Conservation (phyloP, 805 yeast species). For the Candida hispaniensis region DNA sequence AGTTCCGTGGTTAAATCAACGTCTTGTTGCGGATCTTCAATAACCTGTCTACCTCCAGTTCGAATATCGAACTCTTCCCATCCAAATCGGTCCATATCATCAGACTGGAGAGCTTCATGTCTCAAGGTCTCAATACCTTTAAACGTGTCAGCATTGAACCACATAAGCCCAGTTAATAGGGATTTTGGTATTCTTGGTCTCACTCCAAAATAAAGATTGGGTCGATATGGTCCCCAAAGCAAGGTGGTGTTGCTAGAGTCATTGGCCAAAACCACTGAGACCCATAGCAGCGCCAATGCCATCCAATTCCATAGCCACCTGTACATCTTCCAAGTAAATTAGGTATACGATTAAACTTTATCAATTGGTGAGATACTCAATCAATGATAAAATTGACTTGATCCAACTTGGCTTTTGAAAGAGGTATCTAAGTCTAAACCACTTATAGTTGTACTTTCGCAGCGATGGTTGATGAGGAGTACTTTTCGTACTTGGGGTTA, state of each 20-base stretch:
- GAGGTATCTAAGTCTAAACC: too few relatives aligned
- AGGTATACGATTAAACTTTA: too few relatives aligned
- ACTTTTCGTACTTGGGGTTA: too few relatives aligned
- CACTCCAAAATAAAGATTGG: slow-evolving; percentile 76
- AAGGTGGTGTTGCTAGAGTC: slow-evolving; percentile 40
- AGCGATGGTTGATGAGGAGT: too few relatives aligned
- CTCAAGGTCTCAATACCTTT: slow-evolving; percentile 47
- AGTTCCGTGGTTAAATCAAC: slow-evolving; percentile 59
- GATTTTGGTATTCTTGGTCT: slow-evolving; percentile 73
- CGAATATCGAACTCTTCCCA: slow-evolving; percentile 89
- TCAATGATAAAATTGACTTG: too few relatives aligned
- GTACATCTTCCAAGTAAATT: too few relatives aligned
- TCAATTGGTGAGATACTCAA: too few relatives aligned
- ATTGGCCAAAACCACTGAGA: too few relatives aligned
- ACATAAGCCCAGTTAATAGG: slow-evolving; percentile 69
- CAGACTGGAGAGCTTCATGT: slow-evolving; percentile 65
- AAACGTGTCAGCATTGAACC: slow-evolving; percentile 62
- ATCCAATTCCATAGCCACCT: too few relatives aligned
- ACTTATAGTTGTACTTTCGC: too few relatives aligned
- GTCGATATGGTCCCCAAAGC: slow-evolving; percentile 89
- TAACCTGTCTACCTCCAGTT: slow-evolving; percentile 68
- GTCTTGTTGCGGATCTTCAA: slow-evolving; percentile 55
- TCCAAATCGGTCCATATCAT: slow-evolving; percentile 61
- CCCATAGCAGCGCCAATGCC: slow-evolving; percentile 9
- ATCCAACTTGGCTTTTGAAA: too few relatives aligned